Percentiles rank a stretch among this genome's conserved stretches.
phyloP scores from a whole-genome alignment of 2,329 filamentous ascomycete species.

The Hypoxylon sp. region DNA sequence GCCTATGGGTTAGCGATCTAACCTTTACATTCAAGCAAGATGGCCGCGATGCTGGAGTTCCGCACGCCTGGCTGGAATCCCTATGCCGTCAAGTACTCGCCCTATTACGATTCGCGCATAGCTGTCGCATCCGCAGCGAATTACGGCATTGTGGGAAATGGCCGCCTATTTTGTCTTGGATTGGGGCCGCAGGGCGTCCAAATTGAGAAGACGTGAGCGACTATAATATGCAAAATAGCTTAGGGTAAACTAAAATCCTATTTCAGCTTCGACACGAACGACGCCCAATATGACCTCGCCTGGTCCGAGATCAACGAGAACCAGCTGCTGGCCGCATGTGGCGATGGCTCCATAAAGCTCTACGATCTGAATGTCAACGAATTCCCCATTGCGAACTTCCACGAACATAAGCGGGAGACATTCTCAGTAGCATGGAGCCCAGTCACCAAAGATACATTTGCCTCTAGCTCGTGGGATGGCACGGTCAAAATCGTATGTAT shows the following conservation, averaged over 20 bases:
- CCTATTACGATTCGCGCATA: constrained; percentile 95
- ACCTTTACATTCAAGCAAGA: constrained; percentile 41
- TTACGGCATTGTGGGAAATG: constrained; percentile 97
- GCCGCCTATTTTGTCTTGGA: constrained; percentile 86
- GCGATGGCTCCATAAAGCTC: constrained; percentile 94
- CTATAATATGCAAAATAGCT: constrained; percentile 8
- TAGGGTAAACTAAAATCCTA: constrained; percentile 17
- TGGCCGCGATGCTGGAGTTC: constrained; percentile 87
- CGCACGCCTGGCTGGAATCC: constrained; percentile 95
- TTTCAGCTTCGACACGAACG: constrained; percentile 93
- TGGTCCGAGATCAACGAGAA: constrained; percentile 99
- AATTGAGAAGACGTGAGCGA: constrained; percentile 81
- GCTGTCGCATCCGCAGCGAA: constrained; percentile 93
- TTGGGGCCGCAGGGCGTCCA: constrained; percentile 87
- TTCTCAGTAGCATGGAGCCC: constrained; percentile 96
- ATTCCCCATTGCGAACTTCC: constrained; percentile 92
- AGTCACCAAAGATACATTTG: constrained; percentile 89
- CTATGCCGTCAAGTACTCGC: constrained; percentile 97
- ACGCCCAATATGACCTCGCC: constrained; percentile 92
- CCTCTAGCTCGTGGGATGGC: constrained; percentile 95
- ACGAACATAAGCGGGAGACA: constrained; percentile 93
- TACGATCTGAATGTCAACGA: constrained; percentile 85
- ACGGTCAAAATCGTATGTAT: constrained; percentile 84
- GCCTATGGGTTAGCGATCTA: constrained; percentile 18
- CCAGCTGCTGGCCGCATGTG: constrained; percentile 89